Evolutionary conservation across 176 grass and related monocot species (phyloP).

Genomic region (Hsuehochloa calcarea): DNA sequence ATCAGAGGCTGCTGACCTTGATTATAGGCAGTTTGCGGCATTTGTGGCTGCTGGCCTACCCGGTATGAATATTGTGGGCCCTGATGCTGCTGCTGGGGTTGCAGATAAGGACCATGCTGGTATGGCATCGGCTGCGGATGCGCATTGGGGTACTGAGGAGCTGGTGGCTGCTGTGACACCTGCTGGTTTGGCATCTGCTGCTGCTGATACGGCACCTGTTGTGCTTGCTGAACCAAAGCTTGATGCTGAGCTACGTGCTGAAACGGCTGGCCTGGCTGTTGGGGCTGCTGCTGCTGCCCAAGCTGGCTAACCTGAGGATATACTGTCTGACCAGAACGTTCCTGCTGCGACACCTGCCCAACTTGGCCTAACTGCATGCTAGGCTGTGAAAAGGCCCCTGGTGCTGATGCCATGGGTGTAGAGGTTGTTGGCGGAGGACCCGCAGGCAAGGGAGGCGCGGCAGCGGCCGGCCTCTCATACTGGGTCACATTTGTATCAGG

Average conservation of each 20-base stretch:
- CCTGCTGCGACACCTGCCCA: slow-evolving; percentile 29
- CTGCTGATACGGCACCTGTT: slow-evolving; percentile 41
- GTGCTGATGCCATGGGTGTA: slow-evolving; percentile 29
- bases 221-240: slow-evolving; percentile 37
- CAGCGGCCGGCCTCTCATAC: slow-evolving; percentile 59
- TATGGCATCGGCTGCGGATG: slow-evolving; percentile 45
- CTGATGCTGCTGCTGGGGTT: slow-evolving; percentile 46
- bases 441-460: slow-evolving; percentile 22
- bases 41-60: slow-evolving; percentile 45
- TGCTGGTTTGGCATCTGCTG: slow-evolving; percentile 57
- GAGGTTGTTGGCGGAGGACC: slow-evolving; percentile 32
- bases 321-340: slow-evolving; percentile 26
- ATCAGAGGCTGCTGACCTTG: slow-evolving; percentile 36
- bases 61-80: slow-evolving; percentile 59
- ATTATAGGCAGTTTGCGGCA: slow-evolving; percentile 27
- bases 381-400: slow-evolving; percentile 40
- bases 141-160: slow-evolving; percentile 27
- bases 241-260: slow-evolving; percentile 47
- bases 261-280: slow-evolving; percentile 40
- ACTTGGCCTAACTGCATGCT: slow-evolving; percentile 29
- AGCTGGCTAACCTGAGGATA: slow-evolving; percentile 31
- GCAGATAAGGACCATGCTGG: slow-evolving; percentile 65
- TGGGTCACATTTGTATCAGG: slow-evolving; percentile 90
- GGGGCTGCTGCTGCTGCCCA: slow-evolving; percentile 32
- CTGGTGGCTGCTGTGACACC: slow-evolving; percentile 37